Conservation (phyloP, 2,329 filamentous ascomycete genomes). For the Blastomyces gilchristii region DNA sequence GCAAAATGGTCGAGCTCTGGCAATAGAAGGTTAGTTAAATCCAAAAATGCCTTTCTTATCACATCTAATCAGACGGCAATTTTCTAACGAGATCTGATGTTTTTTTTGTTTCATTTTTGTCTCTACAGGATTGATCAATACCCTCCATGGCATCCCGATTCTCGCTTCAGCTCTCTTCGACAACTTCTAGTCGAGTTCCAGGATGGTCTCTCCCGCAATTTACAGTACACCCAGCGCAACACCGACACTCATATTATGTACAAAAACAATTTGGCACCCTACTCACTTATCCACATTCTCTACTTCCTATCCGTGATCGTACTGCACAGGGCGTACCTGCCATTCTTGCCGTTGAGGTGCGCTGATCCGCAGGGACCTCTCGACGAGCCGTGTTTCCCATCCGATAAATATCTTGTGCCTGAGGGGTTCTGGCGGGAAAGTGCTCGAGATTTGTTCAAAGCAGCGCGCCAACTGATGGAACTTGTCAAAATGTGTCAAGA, state of each 20-base stretch:
- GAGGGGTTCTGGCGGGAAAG: conserved; percentile 46
- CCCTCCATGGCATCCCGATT: conserved; percentile 45
- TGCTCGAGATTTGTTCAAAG: conserved; percentile 41
- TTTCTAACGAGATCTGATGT: conserved; percentile 5
- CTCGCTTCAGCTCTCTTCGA: conserved; percentile 40
- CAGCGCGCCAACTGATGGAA: conserved; percentile 45
- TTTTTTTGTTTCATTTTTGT: background rate
- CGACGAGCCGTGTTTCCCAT: conserved; percentile 40
- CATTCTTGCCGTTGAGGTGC: conserved; percentile 43
- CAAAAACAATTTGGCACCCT: conserved; percentile 42
- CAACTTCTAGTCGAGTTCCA: conserved; percentile 41
- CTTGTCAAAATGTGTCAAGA: conserved; percentile 43
- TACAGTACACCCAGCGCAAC: conserved; percentile 43
- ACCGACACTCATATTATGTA: conserved; percentile 46
- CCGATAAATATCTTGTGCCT: conserved; percentile 35
- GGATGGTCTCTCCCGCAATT: conserved; percentile 41
- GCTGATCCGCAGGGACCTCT: conserved; percentile 43
- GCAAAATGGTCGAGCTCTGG: conserved; percentile 46
- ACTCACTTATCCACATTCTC: conserved; percentile 46
- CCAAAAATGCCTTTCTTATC: background rate
- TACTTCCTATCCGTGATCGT: conserved; percentile 46
- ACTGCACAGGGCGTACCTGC: conserved; percentile 47
- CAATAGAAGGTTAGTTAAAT: conserved; percentile 38
- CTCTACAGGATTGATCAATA: conserved; percentile 35
- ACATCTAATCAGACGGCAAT: background rate